Conservation (phyloP, 2,329 filamentous ascomycete genomes). For the Ceratocystis diversiconidia region DNA sequence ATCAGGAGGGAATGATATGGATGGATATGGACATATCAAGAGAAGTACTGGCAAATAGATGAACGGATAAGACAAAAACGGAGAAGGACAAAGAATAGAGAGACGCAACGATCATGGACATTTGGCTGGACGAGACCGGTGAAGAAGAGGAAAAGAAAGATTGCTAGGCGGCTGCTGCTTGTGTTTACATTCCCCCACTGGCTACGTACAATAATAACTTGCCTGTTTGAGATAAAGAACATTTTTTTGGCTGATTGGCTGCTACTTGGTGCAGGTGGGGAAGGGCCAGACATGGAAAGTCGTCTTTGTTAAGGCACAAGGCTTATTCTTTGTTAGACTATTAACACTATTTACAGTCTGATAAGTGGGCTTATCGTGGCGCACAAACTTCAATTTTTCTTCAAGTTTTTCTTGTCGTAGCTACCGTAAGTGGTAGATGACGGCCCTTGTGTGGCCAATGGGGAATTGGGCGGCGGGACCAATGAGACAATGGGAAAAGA, state of each 20-base stretch:
- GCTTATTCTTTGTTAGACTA: not conserved
- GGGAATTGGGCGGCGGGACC: no score
- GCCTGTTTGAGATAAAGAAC: not conserved
- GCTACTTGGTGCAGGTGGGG: no score
- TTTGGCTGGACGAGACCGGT: no score
- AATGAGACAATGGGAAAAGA: no score
- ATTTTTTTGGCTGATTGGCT: no score
- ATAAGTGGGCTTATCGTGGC: not conserved
- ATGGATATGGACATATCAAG: not conserved
- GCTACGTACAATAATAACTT: no score
- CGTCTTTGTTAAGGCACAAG: not conserved
- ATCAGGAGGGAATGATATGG: not conserved
- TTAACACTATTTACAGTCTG: constrained; percentile 1
- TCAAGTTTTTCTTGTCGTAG: not conserved
- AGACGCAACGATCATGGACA: not conserved
- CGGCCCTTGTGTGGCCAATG: no score
- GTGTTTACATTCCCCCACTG: no score
- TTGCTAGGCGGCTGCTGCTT: no score
- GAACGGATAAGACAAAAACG: not conserved
- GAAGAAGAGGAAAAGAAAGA: no score
- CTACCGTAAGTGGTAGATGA: not conserved
- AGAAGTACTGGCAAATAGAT: not conserved
- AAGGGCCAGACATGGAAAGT: not conserved
- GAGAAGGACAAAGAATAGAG: not conserved
- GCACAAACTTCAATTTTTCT: constrained; percentile 7